Evolutionary conservation across 1,284 basidiomycete species (phyloP).

Genomic region (Tilletia setariae): DNA sequence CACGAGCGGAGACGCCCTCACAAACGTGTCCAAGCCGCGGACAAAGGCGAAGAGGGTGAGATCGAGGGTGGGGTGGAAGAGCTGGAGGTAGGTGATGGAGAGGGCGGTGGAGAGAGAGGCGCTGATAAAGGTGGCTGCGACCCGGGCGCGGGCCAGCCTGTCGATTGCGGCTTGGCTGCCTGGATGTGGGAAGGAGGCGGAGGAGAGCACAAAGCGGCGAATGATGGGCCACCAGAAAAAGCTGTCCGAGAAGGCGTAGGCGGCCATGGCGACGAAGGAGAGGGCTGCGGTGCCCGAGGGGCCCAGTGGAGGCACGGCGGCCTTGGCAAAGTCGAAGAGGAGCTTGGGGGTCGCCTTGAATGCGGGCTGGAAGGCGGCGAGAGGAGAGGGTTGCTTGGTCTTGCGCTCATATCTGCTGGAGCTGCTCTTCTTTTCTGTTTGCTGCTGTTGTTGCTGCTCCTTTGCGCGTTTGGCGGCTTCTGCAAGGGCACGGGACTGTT

Average conservation of each 20-base stretch:
- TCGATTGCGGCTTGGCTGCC: conserved; percentile 17
- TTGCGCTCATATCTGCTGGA: background rate
- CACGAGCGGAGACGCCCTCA: conserved; percentile 33
- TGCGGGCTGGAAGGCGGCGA: background rate
- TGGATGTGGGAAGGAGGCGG: conserved; percentile 15
- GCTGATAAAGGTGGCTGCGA: conserved; percentile 36
- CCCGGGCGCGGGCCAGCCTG: conserved; percentile 19
- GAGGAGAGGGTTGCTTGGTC: background rate
- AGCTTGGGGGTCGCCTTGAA: conserved; percentile 1
- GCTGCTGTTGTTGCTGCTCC: background rate
- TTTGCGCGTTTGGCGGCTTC: background rate
- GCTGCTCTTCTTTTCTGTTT: background rate
- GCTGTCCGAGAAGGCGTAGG: conserved; percentile 30
- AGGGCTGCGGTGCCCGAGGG: conserved; percentile 13
- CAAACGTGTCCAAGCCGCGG: conserved; percentile 50
- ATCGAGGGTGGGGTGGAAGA: conserved; percentile 52
- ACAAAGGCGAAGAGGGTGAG: conserved; percentile 56
- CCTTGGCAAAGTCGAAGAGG: background rate
- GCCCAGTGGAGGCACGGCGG: background rate
- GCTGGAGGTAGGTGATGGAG: conserved; percentile 13
- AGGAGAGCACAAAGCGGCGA: conserved; percentile 31
- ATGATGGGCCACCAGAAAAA: conserved; percentile 37
- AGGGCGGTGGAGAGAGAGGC: conserved; percentile 28
- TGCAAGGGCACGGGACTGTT: background rate
- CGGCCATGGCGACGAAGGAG: conserved; percentile 31